phyloP scores from a whole-genome alignment of 805 yeast genomes.

The Metschnikowia drakensbergensis region DNA sequence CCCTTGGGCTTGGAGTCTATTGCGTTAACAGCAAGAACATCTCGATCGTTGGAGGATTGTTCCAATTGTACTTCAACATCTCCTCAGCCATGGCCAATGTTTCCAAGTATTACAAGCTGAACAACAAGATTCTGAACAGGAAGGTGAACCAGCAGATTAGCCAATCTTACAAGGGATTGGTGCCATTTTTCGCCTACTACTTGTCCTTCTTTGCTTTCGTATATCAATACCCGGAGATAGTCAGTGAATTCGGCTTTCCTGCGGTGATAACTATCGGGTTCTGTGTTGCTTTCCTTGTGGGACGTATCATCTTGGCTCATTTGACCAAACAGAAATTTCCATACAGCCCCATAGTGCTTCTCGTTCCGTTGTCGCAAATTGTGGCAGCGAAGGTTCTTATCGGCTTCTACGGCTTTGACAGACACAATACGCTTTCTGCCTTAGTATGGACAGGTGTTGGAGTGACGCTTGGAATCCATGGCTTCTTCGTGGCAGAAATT shows the following conservation, averaged over 20 bases:
- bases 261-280: conserved; percentile 68
- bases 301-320: conserved; percentile 84
- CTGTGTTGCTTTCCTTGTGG: conserved; percentile 80
- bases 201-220: conserved; percentile 45
- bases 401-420: conserved; percentile 34
- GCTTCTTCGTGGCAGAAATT: conserved; percentile 69
- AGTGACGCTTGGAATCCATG: conserved; percentile 62
- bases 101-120: conserved; percentile 38
- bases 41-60: conserved; percentile 49
- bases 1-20: conserved; percentile 26
- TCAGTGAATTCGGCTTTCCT: conserved; percentile 48
- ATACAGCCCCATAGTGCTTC: conserved; percentile 61
- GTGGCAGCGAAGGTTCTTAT: conserved; percentile 33
- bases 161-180: conserved; percentile 47
- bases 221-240: conserved; percentile 48
- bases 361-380: conserved; percentile 56
- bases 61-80: conserved; percentile 61
- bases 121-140: conserved; percentile 19
- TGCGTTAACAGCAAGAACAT: conserved; percentile 40
- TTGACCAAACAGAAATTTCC: conserved; percentile 81
- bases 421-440: conserved; percentile 43
- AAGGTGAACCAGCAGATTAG: conserved; percentile 37
- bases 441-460: conserved; percentile 67
- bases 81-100: conserved; percentile 65
- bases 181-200: conserved; percentile 65